A percentile compares a stretch with the other conserved stretches of the same genome.
Evolutionary conservation across 2,329 filamentous ascomycete genomes (phyloP).

Genomic region (Piedraia hortae): DNA sequence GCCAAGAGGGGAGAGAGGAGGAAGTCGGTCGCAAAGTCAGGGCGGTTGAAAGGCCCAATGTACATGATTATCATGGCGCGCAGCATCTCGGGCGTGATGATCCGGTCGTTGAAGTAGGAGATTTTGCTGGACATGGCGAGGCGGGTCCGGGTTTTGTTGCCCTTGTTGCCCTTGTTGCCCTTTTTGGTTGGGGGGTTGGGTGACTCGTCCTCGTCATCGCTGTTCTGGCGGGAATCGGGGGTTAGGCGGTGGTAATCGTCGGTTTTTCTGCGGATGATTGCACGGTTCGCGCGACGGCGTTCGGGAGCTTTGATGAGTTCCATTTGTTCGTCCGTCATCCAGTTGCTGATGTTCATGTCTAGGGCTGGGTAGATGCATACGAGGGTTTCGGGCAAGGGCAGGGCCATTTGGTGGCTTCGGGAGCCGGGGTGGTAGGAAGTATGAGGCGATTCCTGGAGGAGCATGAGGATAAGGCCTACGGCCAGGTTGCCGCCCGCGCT

Average conservation of each 20-base stretch:
- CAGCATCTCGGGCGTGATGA: slow-evolving; percentile 94
- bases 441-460: slow-evolving; percentile 38
- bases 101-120: slow-evolving; percentile 88
- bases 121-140: slow-evolving; percentile 92
- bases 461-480: slow-evolving; percentile 61
- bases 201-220: slow-evolving; percentile 38
- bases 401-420: slow-evolving; percentile 16
- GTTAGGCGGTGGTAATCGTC: slow-evolving; percentile 69
- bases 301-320: slow-evolving; percentile 64
- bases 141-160: slow-evolving; percentile 33
- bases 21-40: slow-evolving; percentile 78
- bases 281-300: slow-evolving; percentile 47
- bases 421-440: slow-evolving; percentile 5
- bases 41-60: slow-evolving; percentile 74
- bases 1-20: slow-evolving; percentile 72
- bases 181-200: no score
- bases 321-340: slow-evolving; percentile 99
- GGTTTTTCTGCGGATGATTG: slow-evolving; percentile 57
- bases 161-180: not conserved
- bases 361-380: slow-evolving; percentile 70
- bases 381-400: slow-evolving; percentile 48
- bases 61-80: slow-evolving; percentile 97
- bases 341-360: slow-evolving; percentile 94
- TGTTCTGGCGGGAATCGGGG: slow-evolving; percentile 52
- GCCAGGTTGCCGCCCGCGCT: slow-evolving; percentile 64